phyloP scores from a whole-genome alignment of 352 stramenopile species.

The Globisporangium spiculum region DNA sequence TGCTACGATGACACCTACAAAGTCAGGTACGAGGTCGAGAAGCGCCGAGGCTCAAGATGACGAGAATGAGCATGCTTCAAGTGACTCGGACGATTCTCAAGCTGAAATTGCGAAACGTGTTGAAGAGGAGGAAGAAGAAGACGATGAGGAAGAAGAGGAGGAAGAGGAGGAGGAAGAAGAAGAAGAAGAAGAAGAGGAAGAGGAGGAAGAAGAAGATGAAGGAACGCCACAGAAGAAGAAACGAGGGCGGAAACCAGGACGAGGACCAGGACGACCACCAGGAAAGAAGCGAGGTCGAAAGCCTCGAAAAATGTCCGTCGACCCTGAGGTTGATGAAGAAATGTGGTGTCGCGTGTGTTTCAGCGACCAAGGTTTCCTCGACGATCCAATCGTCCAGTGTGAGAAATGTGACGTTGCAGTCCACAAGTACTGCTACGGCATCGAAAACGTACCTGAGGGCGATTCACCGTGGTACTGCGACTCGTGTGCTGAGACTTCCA shows the following conservation, averaged over 20 bases:
- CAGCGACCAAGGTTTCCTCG: constrained; percentile 82
- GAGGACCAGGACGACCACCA: not conserved
- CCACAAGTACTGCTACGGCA: constrained; percentile 90
- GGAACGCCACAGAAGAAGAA: constrained; percentile 29
- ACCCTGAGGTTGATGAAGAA: constrained; percentile 72
- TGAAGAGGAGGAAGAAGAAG: constrained; percentile 29
- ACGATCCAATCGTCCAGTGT: constrained; percentile 87
- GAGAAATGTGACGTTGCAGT: constrained; percentile 82
- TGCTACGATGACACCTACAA: constrained; percentile 20
- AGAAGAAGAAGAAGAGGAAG: constrained; percentile 31
- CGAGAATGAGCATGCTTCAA: constrained; percentile 34
- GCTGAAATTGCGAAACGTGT: constrained; percentile 27
- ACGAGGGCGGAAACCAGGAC: constrained; percentile 1
- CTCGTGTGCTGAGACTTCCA: constrained; percentile 51
- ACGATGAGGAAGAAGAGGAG: constrained; percentile 42
- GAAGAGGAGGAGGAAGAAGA: constrained; percentile 49
- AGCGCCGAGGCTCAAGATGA: constrained; percentile 13
- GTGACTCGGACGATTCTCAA: constrained; percentile 33
- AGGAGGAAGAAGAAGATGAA: constrained; percentile 23
- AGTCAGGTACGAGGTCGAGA: not conserved
- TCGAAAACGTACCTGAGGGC: constrained; percentile 72
- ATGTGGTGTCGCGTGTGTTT: constrained; percentile 90
- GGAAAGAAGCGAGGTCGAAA: constrained; percentile 32
- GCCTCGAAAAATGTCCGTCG: constrained; percentile 32
- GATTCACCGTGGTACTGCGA: constrained; percentile 87